Evolutionary conservation across 1,139 yeast species (phyloP).

Genomic region (Pichia sp.): DNA sequence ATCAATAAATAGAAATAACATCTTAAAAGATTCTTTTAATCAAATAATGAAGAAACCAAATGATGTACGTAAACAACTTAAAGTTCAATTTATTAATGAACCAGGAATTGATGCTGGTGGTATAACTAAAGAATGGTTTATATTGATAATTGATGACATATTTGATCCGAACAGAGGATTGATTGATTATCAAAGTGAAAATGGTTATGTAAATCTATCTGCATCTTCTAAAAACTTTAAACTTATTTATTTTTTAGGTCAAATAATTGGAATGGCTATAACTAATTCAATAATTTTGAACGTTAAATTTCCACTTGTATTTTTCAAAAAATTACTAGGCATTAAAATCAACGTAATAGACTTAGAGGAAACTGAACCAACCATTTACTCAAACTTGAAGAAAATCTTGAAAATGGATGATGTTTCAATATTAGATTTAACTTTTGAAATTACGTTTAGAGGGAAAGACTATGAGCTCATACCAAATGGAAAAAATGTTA

Average conservation of each 20-base stretch:
- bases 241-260: conserved; percentile 57
- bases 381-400: conserved; percentile 49
- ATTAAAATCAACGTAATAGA: conserved; percentile 54
- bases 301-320: conserved; percentile 62
- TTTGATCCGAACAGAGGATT: conserved; percentile 62
- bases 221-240: conserved; percentile 31
- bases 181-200: conserved; percentile 57
- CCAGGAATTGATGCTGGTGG: conserved; percentile 97
- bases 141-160: conserved; percentile 58
- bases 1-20: conserved; percentile 55
- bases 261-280: conserved; percentile 80
- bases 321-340: conserved; percentile 63
- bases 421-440: conserved; percentile 39
- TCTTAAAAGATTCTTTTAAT: conserved; percentile 71
- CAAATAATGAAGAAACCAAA: conserved; percentile 49
- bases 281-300: conserved; percentile 86
- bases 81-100: conserved; percentile 75
- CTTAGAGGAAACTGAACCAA: conserved; percentile 60
- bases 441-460: conserved; percentile 39
- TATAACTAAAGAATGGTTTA: conserved; percentile 86
- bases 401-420: conserved; percentile 36
- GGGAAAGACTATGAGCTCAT: conserved; percentile 45
- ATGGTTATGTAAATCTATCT: conserved; percentile 71
- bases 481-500: conserved; percentile 44
- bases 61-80: conserved; percentile 66